Evolutionary conservation across 257 asterid genomes (phyloP).

Genomic region (Solanum arcanum): DNA sequence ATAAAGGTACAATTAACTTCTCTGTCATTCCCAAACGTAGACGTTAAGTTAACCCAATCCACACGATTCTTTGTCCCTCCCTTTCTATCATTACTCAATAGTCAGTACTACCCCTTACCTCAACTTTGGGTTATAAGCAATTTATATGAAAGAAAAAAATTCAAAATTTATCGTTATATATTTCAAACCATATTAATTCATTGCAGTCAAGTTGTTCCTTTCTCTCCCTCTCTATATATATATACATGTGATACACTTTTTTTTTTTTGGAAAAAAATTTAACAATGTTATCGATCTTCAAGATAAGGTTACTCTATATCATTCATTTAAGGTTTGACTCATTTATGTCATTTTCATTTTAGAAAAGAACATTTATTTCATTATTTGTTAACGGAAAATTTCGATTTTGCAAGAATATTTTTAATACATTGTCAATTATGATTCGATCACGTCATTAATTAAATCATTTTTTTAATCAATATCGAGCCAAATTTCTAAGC

Average conservation of each 20-base stretch:
- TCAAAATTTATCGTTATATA: background rate
- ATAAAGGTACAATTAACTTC: background rate
- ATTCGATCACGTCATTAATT: too few relatives aligned
- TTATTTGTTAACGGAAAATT: background rate
- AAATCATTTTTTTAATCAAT: too few relatives aligned
- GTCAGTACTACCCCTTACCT: background rate
- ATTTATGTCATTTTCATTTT: too few relatives aligned
- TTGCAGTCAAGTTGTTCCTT: background rate
- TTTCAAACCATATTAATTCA: background rate
- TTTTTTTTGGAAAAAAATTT: background rate
- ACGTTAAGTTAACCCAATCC: background rate
- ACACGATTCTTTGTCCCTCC: background rate
- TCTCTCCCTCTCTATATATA: background rate
- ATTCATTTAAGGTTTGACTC: background rate
- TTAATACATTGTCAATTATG: background rate
- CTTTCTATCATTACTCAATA: background rate
- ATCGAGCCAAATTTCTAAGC: too few relatives aligned
- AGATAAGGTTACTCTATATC: too few relatives aligned
- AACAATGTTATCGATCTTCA: background rate
- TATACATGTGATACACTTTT: background rate
- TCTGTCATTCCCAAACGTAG: background rate
- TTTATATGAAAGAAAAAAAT: background rate
- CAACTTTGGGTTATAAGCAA: background rate
- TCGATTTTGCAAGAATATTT: too few relatives aligned
- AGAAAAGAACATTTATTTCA: background rate